Conservation (phyloP, 345 rosid species). For the Citrus reticulata region DNA sequence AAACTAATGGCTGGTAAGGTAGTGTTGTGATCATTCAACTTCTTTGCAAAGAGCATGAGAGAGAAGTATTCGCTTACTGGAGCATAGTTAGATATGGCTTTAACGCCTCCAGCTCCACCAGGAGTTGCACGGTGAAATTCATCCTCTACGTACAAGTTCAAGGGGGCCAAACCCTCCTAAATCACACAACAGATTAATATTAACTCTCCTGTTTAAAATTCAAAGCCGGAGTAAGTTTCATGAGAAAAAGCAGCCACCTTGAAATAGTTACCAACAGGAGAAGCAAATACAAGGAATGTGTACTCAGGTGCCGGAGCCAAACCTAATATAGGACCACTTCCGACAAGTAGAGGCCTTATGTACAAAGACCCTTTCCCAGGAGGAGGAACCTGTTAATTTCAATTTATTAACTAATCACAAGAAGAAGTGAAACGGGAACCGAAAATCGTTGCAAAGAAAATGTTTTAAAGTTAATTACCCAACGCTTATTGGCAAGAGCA, state of each 20-base stretch:
- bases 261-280: slow-evolving; percentile 79
- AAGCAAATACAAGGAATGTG: slow-evolving; percentile 66
- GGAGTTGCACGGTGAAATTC: slow-evolving; percentile 52
- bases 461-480: slow-evolving; percentile 41
- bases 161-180: slow-evolving; percentile 52
- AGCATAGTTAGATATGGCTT: slow-evolving; percentile 56
- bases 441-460: neutral
- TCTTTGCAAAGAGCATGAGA: neutral
- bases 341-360: slow-evolving; percentile 74
- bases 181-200: slow-evolving; percentile 10
- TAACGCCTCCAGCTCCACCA: slow-evolving; percentile 78
- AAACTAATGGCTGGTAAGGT: too few relatives aligned
- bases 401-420: neutral
- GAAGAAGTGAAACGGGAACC: neutral
- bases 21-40: neutral
- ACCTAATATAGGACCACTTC: slow-evolving; percentile 70
- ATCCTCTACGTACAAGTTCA: slow-evolving; percentile 59
- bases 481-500: slow-evolving; percentile 62
- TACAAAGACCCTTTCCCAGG: slow-evolving; percentile 73
- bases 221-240: neutral
- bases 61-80: slow-evolving; percentile 44
- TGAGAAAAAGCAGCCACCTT: slow-evolving; percentile 38
- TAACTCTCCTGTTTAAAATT: neutral
- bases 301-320: slow-evolving; percentile 70
- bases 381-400: slow-evolving; percentile 63